Conservation (phyloP, 495 filamentous ascomycete species). For the Hypomontagnella monticulosa region DNA sequence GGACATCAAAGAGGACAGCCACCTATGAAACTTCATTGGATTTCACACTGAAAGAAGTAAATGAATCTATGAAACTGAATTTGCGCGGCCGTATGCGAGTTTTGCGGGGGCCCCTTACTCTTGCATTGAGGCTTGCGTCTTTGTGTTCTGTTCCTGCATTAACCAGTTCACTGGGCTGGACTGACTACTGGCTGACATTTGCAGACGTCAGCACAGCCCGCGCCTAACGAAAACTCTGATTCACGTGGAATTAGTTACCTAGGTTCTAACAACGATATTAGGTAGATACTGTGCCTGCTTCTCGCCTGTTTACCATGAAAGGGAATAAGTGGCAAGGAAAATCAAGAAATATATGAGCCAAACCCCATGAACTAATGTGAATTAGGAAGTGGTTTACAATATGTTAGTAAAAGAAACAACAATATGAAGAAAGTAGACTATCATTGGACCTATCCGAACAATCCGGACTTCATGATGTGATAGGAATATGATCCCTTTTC, state of each 20-base stretch:
- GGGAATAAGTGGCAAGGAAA: too few species aligned
- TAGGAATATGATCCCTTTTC: too few species aligned
- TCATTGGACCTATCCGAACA: too few species aligned
- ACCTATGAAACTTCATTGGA: neutral
- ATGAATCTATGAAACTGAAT: constrained; percentile 1
- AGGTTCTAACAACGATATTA: too few species aligned
- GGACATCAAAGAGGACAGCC: neutral
- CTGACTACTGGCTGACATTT: constrained; percentile 26
- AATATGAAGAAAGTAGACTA: too few species aligned
- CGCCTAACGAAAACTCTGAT: neutral
- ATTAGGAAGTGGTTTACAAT: too few species aligned
- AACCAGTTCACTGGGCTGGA: constrained; percentile 20
- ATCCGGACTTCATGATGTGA: too few species aligned
- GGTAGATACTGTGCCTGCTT: too few species aligned
- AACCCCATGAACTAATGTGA: too few species aligned
- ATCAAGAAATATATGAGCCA: too few species aligned
- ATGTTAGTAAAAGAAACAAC: too few species aligned
- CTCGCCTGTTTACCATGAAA: too few species aligned
- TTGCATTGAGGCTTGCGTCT: constrained; percentile 15
- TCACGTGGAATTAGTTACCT: neutral
- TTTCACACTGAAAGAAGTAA: constrained; percentile 4
- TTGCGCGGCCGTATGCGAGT: constrained; percentile 13
- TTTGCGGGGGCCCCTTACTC: constrained; percentile 31
- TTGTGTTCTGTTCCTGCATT: constrained; percentile 39
- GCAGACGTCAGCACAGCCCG: constrained; percentile 6